Conservation (phyloP, 352 stramenopile genomes). For the Globisporangium iwayamae region DNA sequence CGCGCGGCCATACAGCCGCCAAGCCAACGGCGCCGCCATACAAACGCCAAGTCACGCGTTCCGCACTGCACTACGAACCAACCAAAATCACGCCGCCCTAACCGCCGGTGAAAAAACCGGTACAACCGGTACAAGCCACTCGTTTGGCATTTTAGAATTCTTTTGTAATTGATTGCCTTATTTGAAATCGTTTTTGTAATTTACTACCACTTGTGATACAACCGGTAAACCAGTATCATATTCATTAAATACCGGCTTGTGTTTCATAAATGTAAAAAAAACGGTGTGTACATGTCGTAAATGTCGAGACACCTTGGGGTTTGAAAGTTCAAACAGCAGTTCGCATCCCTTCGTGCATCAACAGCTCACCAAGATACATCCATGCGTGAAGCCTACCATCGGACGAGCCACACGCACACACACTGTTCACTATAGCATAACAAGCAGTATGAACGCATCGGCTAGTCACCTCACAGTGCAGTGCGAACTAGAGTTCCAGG, state of each 20-base stretch:
- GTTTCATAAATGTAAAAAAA: too few species aligned
- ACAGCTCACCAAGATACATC: constrained; percentile 2
- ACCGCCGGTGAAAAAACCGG: neutral
- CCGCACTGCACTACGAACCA: constrained; percentile 52
- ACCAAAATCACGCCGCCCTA: constrained; percentile 10
- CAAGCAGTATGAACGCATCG: neutral
- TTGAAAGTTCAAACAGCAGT: constrained; percentile 7
- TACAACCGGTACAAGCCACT: neutral
- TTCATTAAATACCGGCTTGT: too few species aligned
- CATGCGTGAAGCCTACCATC: neutral
- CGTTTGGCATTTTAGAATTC: too few species aligned
- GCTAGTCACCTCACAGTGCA: neutral
- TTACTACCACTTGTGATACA: too few species aligned
- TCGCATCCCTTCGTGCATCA: constrained; percentile 3
- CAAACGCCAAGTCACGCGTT: constrained; percentile 54
- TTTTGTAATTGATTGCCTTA: too few species aligned
- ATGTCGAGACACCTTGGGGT: neutral
- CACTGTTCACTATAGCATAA: neutral
- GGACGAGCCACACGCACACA: neutral
- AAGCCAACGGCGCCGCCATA: constrained; percentile 40
- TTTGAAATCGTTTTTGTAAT: too few species aligned
- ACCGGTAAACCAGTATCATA: too few species aligned
- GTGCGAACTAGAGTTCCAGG: constrained; percentile 61
- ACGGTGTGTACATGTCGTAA: too few species aligned
- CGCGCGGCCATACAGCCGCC: constrained; percentile 54